Percentiles rank a stretch among this genome's conserved stretches.
Evolutionary conservation across 2,329 filamentous ascomycete species (phyloP).

Genomic region (Venturia asperata): DNA sequence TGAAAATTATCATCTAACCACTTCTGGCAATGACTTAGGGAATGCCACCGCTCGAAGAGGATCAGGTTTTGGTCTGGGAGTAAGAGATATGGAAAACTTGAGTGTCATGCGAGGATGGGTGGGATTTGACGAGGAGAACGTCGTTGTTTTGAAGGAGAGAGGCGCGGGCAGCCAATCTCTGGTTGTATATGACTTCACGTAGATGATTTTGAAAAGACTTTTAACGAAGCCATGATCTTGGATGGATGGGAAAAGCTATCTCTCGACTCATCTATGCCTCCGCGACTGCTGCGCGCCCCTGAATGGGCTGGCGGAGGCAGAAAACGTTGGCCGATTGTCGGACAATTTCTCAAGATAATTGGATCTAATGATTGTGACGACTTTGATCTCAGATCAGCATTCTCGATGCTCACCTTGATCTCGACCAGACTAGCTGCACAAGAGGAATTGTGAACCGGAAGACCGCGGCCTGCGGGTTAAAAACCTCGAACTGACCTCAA

Average conservation of each 20-base stretch:
- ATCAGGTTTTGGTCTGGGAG: background rate
- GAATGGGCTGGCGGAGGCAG: background rate
- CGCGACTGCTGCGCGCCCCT: background rate
- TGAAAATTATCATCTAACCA: background rate
- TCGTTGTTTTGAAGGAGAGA: conserved; percentile 75
- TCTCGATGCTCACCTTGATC: background rate
- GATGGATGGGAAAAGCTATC: background rate
- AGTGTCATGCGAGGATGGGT: conserved; percentile 56
- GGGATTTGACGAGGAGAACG: conserved; percentile 85
- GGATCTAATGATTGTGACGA: background rate
- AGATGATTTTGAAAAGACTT: background rate
- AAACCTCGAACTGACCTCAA: background rate
- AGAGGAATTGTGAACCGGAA: background rate
- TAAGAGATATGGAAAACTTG: conserved; percentile 27
- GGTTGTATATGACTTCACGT: conserved; percentile 83
- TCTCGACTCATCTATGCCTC: background rate
- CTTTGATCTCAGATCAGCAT: background rate
- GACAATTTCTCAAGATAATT: background rate
- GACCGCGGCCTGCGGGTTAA: too few relatives aligned
- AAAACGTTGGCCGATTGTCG: background rate
- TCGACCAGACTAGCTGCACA: background rate
- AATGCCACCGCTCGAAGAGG: background rate
- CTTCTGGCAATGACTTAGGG: background rate
- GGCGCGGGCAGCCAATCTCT: conserved; percentile 62
- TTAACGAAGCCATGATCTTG: background rate